phyloP scores from a whole-genome alignment of 768 basidiomycete species.

The Tulasnella sp. region DNA sequence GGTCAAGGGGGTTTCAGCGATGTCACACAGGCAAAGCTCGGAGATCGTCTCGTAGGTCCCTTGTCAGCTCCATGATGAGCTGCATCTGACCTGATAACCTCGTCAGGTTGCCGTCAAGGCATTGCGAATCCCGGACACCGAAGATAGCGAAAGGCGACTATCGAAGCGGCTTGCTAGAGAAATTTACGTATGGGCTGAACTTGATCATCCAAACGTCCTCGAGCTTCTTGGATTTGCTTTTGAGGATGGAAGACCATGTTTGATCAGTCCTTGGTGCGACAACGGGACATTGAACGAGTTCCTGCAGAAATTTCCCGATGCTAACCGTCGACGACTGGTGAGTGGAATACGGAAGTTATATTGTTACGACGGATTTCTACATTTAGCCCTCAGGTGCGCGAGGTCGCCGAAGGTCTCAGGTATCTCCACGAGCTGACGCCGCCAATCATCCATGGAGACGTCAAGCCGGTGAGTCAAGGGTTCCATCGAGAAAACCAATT shows the following conservation, averaged over 20 bases:
- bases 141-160: not conserved
- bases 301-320: constrained; percentile 48
- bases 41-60: not conserved
- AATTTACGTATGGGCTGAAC: not conserved
- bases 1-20: not conserved
- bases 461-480: too few relatives aligned
- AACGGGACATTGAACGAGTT: constrained; percentile 59
- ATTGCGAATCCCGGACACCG: not conserved
- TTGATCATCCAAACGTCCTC: constrained; percentile 1
- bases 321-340: constrained; percentile 54
- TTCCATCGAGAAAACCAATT: not conserved
- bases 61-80: not conserved
- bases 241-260: constrained; percentile 43
- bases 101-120: not conserved
- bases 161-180: not conserved
- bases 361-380: not conserved
- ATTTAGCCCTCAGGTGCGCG: not conserved
- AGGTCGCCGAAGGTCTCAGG: not conserved
- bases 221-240: not conserved
- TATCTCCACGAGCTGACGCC: too few relatives aligned
- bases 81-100: not conserved
- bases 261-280: constrained; percentile 62
- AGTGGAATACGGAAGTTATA: constrained; percentile 29
- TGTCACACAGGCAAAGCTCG: not conserved
- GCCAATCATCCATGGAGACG: too few relatives aligned